Evolutionary conservation across 148 eudicot species (phyloP), one percentile per base, ranked within the genome.

Genomic region (Diospyros lotus): DNA sequence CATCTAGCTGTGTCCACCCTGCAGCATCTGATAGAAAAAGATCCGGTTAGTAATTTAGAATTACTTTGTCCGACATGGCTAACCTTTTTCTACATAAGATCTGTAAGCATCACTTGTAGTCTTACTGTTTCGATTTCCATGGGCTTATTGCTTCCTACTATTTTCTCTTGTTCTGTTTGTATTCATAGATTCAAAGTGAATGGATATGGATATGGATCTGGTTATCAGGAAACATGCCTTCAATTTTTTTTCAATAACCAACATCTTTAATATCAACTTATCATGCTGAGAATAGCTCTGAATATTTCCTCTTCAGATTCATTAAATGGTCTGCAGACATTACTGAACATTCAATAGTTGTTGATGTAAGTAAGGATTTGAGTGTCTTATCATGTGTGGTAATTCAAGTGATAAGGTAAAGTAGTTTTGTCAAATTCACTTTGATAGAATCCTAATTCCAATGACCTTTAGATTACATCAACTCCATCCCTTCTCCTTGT

Each of bases 1-100:
- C 94, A 90, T 86, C 85, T 95, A 79, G 97, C 98, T 77, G 84
- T 95, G 62, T 84, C 97, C 58, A 95, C 98, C 78, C 84, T 95
- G 69, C 91, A 93, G 28, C 98, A 95, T 85, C 97, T 95, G 72
- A 91, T 95, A 77, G 98, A 95, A 82, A 95, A 95, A 83, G 98
- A 95, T 81, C 84, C 98, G 82, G 98, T 95, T 64, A 85, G 98
- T 81, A 76, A 40, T 66, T 46, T 56, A 56, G 52, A 17, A 2
- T 74, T 63, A 62, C 11, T 62, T 71, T 14, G 40, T 3, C 18
- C 17, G 5, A 39, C n/a, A 38, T 69, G 59, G 10, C 55, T 38
- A 44, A 13, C 40, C 39, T 59, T 60, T 39, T 59, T 54, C 50
- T 51, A 17, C 58, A 44, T 14, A 9, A 56, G 3, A 58, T 43